Evolutionary conservation across 23 red algal species (phyloP).

Genomic region (Gracilaria gracilis): DNA sequence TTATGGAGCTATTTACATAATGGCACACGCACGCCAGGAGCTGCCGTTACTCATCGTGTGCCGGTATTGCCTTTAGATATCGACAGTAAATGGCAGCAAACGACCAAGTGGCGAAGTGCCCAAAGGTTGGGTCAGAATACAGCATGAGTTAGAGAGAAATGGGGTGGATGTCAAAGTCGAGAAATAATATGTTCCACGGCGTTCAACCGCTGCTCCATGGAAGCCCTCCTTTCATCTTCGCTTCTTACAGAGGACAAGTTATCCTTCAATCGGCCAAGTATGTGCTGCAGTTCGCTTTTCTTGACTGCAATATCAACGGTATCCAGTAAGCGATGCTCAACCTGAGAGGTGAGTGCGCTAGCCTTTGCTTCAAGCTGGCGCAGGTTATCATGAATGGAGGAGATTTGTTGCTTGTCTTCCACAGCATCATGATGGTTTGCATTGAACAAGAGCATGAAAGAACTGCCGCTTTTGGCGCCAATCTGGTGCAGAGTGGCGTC

Average conservation of each 20-base stretch:
- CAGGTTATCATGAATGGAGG: not conserved
- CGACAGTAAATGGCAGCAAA: too few species aligned
- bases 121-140: too few species aligned
- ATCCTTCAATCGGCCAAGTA: not conserved
- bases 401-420: constrained; percentile 8
- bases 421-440: constrained; percentile 34
- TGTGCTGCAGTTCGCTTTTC: not conserved
- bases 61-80: too few species aligned
- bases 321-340: constrained; percentile 12
- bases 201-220: not conserved
- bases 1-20: not conserved
- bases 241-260: constrained; percentile 5
- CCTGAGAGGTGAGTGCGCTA: not conserved
- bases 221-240: constrained; percentile 13
- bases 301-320: constrained; percentile 8
- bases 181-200: not conserved
- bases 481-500: not conserved
- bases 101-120: too few species aligned
- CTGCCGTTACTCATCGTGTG: too few species aligned
- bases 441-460: constrained; percentile 29
- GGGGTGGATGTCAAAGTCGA: not conserved
- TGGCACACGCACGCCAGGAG: not conserved
- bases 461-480: constrained; percentile 2
- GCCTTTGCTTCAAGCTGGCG: constrained; percentile 10
- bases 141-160: too few species aligned